These are phyloP conservation scores for Papiliotrema fonsecae DNA, from an alignment of 1,284 basidiomycete genomes.

Conservation along the genomic window DNA sequence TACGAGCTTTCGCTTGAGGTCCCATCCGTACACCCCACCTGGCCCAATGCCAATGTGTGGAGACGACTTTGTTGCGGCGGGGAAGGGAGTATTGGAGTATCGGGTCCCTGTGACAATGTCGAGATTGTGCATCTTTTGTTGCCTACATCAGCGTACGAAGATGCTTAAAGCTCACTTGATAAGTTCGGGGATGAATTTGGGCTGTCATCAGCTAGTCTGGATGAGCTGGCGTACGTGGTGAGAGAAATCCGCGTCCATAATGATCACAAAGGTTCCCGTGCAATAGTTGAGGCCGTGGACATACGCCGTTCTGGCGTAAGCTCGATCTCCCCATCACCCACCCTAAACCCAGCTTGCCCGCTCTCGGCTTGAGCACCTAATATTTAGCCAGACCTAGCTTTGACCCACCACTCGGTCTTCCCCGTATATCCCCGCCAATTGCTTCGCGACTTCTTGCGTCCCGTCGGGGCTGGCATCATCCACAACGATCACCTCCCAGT, in stretches of 20 bases:
- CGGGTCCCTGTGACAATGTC: slow-evolving; percentile 90
- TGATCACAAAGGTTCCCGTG: slow-evolving; percentile 88
- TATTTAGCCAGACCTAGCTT: background rate
- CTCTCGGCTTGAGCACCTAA: slow-evolving; percentile 72
- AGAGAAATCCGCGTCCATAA: slow-evolving; percentile 95
- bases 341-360: slow-evolving; percentile 86
- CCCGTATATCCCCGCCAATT: slow-evolving; percentile 72
- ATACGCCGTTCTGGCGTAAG: slow-evolving; percentile 68
- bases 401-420: slow-evolving; percentile 67
- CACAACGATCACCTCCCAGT: slow-evolving; percentile 84
- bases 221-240: slow-evolving; percentile 63
- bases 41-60: slow-evolving; percentile 50
- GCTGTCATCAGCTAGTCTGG: slow-evolving; percentile 51
- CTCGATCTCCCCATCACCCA: slow-evolving; percentile 41
- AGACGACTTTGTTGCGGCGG: slow-evolving; percentile 11
- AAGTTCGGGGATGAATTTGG: slow-evolving; percentile 84
- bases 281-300: slow-evolving; percentile 84
- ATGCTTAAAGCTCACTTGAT: slow-evolving; percentile 73
- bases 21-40: slow-evolving; percentile 85
- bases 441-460: slow-evolving; percentile 76
- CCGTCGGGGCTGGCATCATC: slow-evolving; percentile 90
- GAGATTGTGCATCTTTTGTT: slow-evolving; percentile 72
- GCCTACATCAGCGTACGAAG: slow-evolving; percentile 46
- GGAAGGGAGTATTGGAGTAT: slow-evolving; percentile 52
- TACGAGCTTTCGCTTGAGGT: slow-evolving; percentile 77